Evolutionary conservation across 2,329 filamentous ascomycete genomes (phyloP).

Genomic region (Neocucurbitaria cava): DNA sequence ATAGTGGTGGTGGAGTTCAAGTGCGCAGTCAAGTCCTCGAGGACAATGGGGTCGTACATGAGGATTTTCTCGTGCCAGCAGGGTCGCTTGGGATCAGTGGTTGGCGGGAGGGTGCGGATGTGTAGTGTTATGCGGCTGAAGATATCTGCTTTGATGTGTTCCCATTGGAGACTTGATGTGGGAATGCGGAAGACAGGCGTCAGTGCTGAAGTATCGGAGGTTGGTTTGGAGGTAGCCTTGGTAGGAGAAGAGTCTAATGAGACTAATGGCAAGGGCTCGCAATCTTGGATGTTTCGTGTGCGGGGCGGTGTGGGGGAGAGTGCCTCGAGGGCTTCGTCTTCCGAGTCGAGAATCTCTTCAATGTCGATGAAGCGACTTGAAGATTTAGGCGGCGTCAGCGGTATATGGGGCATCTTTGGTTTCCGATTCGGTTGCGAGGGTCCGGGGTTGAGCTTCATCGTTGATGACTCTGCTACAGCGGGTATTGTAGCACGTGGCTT

Average conservation of each 20-base stretch:
- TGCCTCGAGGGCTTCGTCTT: slow-evolving; percentile 39
- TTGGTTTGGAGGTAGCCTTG: neutral
- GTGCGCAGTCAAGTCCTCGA: slow-evolving; percentile 86
- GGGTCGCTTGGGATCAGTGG: slow-evolving; percentile 49
- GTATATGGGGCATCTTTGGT: neutral
- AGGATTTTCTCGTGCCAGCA: slow-evolving; percentile 94
- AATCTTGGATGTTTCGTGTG: slow-evolving; percentile 17
- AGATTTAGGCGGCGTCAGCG: slow-evolving; percentile 22
- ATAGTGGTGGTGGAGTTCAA: slow-evolving; percentile 64
- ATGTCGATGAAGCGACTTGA: slow-evolving; percentile 40
- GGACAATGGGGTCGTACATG: slow-evolving; percentile 86
- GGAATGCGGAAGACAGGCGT: slow-evolving; percentile 24
- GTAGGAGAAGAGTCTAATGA: neutral
- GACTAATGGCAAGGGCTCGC: slow-evolving; percentile 24
- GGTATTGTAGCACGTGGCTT: slow-evolving; percentile 22
- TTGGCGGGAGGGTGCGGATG: slow-evolving; percentile 54
- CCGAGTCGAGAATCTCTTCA: slow-evolving; percentile 51
- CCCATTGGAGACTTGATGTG: slow-evolving; percentile 37
- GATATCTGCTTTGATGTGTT: slow-evolving; percentile 46
- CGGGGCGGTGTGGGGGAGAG: slow-evolving; percentile 47
- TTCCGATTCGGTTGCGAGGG: slow-evolving; percentile 3
- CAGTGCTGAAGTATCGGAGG: neutral
- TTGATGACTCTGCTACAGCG: slow-evolving; percentile 4
- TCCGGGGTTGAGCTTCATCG: slow-evolving; percentile 3
- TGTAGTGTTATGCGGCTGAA: slow-evolving; percentile 57